phyloP scores from a whole-genome alignment of 2,329 filamentous ascomycete species.

The Fusarium domesticum region DNA sequence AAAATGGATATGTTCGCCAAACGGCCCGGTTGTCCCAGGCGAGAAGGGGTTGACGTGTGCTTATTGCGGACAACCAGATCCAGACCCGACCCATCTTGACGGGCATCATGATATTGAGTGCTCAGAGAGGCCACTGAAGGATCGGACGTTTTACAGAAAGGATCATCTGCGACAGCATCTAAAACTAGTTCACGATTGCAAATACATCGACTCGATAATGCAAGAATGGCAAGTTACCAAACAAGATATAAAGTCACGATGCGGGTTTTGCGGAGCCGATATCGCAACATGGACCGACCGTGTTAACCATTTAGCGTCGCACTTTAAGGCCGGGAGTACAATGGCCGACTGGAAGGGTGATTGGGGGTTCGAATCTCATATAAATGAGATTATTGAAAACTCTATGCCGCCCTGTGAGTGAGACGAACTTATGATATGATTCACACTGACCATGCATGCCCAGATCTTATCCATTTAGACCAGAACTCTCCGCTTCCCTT shows the following conservation, averaged over 20 bases:
- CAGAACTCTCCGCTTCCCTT: constrained; percentile 13
- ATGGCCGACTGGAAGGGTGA: constrained; percentile 44
- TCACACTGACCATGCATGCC: fast-evolving
- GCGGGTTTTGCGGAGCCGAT: constrained; percentile 39
- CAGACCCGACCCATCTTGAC: constrained; percentile 32
- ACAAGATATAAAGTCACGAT: constrained; percentile 37
- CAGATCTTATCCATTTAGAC: constrained; percentile 24
- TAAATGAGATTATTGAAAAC: constrained; percentile 39
- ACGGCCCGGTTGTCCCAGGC: constrained; percentile 36
- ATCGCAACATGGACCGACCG: constrained; percentile 38
- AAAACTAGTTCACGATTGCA: constrained; percentile 41
- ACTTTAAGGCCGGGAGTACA: constrained; percentile 41
- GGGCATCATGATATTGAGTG: constrained; percentile 43
- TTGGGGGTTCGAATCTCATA: constrained; percentile 40
- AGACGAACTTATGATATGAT: fast-evolving
- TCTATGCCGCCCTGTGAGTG: constrained; percentile 39
- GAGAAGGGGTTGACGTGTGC: constrained; percentile 28
- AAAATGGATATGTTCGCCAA: constrained; percentile 43
- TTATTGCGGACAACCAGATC: constrained; percentile 36
- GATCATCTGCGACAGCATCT: constrained; percentile 44
- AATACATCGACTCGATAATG: constrained; percentile 26
- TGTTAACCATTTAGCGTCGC: constrained; percentile 39
- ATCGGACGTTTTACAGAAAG: constrained; percentile 44
- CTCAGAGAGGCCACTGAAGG: constrained; percentile 30
- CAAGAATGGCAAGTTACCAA: constrained; percentile 37